Base-by-base conservation (phyloP, 2,329 filamentous ascomycete genomes). In the Xylaria arbuscula region DNA sequence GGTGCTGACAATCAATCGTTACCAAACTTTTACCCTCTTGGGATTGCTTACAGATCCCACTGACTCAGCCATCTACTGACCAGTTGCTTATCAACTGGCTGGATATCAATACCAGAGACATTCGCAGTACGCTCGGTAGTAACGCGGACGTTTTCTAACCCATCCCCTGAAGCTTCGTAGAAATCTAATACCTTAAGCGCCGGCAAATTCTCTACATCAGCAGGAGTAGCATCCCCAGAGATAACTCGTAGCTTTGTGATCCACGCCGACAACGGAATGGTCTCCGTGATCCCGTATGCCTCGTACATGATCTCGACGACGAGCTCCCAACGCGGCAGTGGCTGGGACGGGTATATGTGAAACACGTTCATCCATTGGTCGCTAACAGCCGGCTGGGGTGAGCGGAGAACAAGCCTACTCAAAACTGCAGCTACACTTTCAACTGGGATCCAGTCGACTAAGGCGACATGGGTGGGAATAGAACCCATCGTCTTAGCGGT, bases 401-500 rank as follows among this genome's bases (percentile, higher is more conserved):
- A 9, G 17, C 42, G 17, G n/a, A 42, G 11, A 17, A 42, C 17
- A 17, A 42, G 40, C 13, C 9, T 10, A 11, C 40, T 42, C 40
- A 42, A 42, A 2, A 42, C 40, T 2, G 40, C 40, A 17, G 69
- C 67, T 15, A 72, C 61, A 1, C 54, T 68, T 19, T 75, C 69
- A 1, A 75, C 70, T 0, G 70, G 64, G 2, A 72, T 36, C 73
- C 69, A 74, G 54, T 75, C 71, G 11, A 76, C 34, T 2, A 64
- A 40, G 3, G 58, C 19, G 19, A 70, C 64, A 2, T 47, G n/a
- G 22, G 10, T 56, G 0, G 74, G 73, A 1, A 71, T 58, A 11
- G n/a, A 66, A 0, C 51, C 47, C 2, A 73, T 54, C 10, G 70
- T 64, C 61, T 68, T 71, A 0, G 73, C 54, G 0, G 72, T 74